A percentile compares a stretch with the other conserved stretches of the same genome.
phyloP scores from a whole-genome alignment of 2,329 filamentous ascomycete species.

The Monilinia fructicola region DNA sequence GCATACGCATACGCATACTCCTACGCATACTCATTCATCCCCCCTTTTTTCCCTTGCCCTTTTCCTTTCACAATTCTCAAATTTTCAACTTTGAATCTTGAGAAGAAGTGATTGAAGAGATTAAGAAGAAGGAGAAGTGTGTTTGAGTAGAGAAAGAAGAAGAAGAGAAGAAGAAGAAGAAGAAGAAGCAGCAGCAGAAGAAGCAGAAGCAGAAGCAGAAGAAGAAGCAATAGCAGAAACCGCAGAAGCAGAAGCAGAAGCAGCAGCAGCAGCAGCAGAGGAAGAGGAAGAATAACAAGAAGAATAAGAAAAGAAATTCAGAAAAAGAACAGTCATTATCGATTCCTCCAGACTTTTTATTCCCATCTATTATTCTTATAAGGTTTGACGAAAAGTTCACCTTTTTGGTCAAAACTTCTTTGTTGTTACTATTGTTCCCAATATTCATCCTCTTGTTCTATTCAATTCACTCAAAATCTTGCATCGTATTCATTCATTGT shows the following conservation, averaged over 20 bases:
- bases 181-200: background rate
- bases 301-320: background rate
- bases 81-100: background rate
- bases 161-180: background rate
- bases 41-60: conserved; percentile 15
- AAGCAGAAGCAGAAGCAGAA: background rate
- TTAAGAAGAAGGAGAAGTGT: background rate
- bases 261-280: background rate
- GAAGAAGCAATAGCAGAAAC: background rate
- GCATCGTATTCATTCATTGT: conserved; percentile 16
- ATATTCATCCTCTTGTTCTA: background rate
- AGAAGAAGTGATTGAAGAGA: conserved; percentile 9
- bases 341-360: background rate
- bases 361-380: background rate
- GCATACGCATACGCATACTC: no score
- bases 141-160: background rate
- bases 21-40: no score
- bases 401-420: conserved; percentile 22
- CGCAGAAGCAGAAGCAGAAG: background rate
- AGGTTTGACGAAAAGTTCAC: conserved; percentile 8
- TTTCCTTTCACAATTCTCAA: background rate
- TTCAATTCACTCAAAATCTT: background rate
- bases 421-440: conserved; percentile 25
- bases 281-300: conserved; percentile 4
- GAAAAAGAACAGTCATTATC: conserved; percentile 9